These are phyloP conservation scores for Paecilomyces niveus DNA, from an alignment of 2,329 filamentous ascomycete species.

Conservation along the genomic window DNA sequence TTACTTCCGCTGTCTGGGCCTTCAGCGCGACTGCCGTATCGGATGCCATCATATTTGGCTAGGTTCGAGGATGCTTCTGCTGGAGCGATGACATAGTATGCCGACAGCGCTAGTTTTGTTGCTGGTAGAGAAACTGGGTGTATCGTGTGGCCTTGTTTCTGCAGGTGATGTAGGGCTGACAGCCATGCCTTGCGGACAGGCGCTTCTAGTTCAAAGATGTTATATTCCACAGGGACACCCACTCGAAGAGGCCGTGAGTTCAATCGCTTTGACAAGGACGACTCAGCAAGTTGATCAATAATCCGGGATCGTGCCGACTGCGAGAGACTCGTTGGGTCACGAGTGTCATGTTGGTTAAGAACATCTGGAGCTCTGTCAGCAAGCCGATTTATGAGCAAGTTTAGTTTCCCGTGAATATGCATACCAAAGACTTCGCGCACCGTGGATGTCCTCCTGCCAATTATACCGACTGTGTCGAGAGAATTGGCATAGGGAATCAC, in stretches of 20 bases:
- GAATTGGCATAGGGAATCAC: slow-evolving; percentile 91
- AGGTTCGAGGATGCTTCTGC: slow-evolving; percentile 95
- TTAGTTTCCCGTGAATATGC: slow-evolving; percentile 7
- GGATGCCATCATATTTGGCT: slow-evolving; percentile 93
- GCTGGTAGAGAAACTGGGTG: slow-evolving; percentile 73
- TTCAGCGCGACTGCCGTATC: slow-evolving; percentile 63
- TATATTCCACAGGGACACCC: slow-evolving; percentile 69
- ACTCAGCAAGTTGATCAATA: slow-evolving; percentile 37
- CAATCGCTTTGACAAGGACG: slow-evolving; percentile 16
- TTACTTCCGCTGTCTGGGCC: slow-evolving; percentile 47
- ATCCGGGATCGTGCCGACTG: slow-evolving; percentile 45
- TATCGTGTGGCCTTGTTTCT: slow-evolving; percentile 60
- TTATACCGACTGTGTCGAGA: slow-evolving; percentile 77
- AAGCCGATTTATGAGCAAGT: background rate
- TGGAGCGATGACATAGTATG: slow-evolving; percentile 92
- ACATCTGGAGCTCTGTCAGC: slow-evolving; percentile 28
- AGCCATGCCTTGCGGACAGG: slow-evolving; percentile 65
- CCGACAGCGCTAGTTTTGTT: slow-evolving; percentile 77
- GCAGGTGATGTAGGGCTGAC: slow-evolving; percentile 52
- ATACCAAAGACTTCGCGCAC: slow-evolving; percentile 48
- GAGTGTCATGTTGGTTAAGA: slow-evolving; percentile 55
- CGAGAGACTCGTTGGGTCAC: slow-evolving; percentile 69
- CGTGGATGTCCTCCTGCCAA: slow-evolving; percentile 50
- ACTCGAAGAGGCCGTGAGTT: slow-evolving; percentile 38
- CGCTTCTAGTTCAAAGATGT: slow-evolving; percentile 70